Evolutionary conservation across 2,329 filamentous ascomycete species (phyloP), one percentile per base, ranked within the genome.

Genomic region (Diaporthe vexans): DNA sequence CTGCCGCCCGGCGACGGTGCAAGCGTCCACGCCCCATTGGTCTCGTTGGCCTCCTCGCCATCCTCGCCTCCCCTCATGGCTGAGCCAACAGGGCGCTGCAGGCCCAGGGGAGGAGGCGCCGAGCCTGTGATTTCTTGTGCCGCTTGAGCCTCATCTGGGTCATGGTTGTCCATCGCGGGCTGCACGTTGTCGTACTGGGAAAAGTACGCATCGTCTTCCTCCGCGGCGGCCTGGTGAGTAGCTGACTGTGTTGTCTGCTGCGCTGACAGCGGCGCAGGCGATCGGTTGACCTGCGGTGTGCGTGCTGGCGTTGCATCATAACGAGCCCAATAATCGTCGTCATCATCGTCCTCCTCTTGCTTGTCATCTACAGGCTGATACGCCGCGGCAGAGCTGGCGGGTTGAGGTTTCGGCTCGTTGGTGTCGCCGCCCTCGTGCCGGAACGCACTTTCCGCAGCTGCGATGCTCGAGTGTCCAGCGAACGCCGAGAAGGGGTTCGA

Each of bases 151-250:
- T 95, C 93, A 78, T 95, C 93, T n/a, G 94, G 94, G 77, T 95
- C 94, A 81, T 95, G 91, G 73, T 91, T 91, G 82, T 96, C 94
- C 87, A 96, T 91, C 43, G 94, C 94, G 3, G 94, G 93, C 81
- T 96, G 94, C 11, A 96, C 93, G 76, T 90, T 87, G 78, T 93
- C 92, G 81, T 97, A 96, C 80, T 93, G 91, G 24, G 92, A 90
- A 81, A 91, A 96, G 82, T 96, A 96, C 57, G 91, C 91, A 61
- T 93, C 90, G 76, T 95, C 94, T 26, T 86, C 86, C 10, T 86
- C 85, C 13, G 82, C 76, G 51, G 75, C 76, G 69, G 78, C 77
- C 71, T 79, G 79, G 46, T 79, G 71, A 78, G 78, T 78, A 65
- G 78, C 58, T 81, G 69, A 80, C 79, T 37, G 51, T 46, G 76